Conservation (phyloP, 179 eudicot species). For the Nepenthes alata region DNA sequence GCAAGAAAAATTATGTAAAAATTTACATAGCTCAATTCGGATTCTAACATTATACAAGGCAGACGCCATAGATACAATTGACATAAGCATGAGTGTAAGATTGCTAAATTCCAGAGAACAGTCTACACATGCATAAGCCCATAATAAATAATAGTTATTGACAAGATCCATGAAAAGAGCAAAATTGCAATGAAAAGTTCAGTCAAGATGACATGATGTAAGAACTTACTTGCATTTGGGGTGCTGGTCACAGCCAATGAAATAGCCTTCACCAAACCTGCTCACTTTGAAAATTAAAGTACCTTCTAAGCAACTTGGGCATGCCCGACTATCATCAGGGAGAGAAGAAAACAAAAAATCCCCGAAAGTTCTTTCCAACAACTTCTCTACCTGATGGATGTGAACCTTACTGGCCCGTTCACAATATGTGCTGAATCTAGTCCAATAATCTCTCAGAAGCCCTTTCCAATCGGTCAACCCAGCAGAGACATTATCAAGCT, state of each 20-base stretch:
- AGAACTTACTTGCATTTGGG: conserved; percentile 87
- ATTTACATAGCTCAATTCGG: too few species aligned
- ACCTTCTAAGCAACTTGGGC: conserved; percentile 83
- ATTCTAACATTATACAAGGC: too few species aligned
- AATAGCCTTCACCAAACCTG: conserved; percentile 80
- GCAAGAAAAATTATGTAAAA: too few species aligned
- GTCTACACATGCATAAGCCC: too few species aligned
- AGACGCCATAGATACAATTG: too few species aligned
- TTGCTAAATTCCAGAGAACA: too few species aligned
- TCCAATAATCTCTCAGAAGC: conserved; percentile 79
- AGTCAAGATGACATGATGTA: background rate
- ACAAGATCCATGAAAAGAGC: background rate
- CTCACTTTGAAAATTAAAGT: conserved; percentile 81
- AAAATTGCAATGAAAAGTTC: background rate
- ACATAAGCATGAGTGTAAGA: too few species aligned
- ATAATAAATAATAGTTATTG: too few species aligned
- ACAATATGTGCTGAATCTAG: conserved; percentile 69
- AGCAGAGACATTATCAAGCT: conserved; percentile 91
- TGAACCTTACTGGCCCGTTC: conserved; percentile 49
- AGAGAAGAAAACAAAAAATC: conserved; percentile 61
- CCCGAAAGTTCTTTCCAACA: conserved; percentile 77
- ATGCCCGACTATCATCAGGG: conserved; percentile 63
- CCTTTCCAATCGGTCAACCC: conserved; percentile 96
- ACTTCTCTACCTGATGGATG: conserved; percentile 88
- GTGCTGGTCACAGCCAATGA: conserved; percentile 93